Base-by-base conservation (phyloP, 2,329 filamentous ascomycete species). In the Talaromyces sp. region DNA sequence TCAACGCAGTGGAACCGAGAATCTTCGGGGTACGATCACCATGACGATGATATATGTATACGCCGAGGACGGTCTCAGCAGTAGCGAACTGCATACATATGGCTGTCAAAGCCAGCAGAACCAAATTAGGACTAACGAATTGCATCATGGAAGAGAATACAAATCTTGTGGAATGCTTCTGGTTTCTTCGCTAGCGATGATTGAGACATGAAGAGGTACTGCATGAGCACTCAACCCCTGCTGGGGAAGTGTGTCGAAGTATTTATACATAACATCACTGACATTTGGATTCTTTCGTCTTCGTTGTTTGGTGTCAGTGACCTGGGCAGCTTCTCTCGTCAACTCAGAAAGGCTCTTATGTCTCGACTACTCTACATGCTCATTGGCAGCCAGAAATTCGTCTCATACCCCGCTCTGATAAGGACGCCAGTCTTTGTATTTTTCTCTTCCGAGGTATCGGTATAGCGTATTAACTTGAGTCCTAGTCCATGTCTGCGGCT, bases 41-140 rank as follows among this genome's bases (percentile, higher is more conserved):
- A 79, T 97, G 93, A 54, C 93, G 89, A 69, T 91, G 87, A 81
- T 96, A 96, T 76, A 96, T 87, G 76, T 93, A 95, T 54, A 88
- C 87, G 58, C 92, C 92, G 14, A 96, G 82, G 33, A 95, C 82
- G 0, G 87, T 89, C 79, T 95, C 90, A 21, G 75, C 75, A 14
- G 72, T 56, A 4, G 62, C 42, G 42, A 50, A 28, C 46, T 44
- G 57, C 46, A 50, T 16, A 18, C n/a, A 28, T 16, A 50, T 50
- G 46, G 46, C 46, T 50, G 23, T 28, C 46, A 50, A 28, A 50
- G 46, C 46, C 46, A 50, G 46, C 46, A 50, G 23, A n/a, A 50
- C 8, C 14, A 12, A 8, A 18, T 50, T 23, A 16, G 25, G 25
- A 28, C 14, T 28, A 23, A 16, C n/a, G 25, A 28, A 14, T 23